These are phyloP conservation scores for Flaveria floridana DNA, from an alignment of 140 eudicot species.

Conservation along the genomic window DNA sequence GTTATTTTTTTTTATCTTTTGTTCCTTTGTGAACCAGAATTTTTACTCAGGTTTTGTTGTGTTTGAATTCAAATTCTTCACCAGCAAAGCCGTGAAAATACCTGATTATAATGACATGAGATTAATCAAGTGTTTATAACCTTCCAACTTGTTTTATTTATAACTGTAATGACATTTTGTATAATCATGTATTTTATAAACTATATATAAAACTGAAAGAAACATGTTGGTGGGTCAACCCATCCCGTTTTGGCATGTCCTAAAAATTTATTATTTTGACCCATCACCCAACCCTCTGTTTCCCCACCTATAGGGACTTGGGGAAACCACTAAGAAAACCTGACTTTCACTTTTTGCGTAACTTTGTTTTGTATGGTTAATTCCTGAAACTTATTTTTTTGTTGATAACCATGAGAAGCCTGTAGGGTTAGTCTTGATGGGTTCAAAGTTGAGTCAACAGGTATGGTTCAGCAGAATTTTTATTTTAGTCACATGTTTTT, in stretches of 20 bases:
- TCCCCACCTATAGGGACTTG: neutral
- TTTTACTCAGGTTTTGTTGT: neutral
- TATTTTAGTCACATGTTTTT: too few relatives aligned
- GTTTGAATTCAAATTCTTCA: neutral
- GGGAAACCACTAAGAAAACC: neutral
- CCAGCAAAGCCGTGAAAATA: neutral
- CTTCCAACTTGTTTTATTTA: neutral
- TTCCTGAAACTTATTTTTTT: neutral
- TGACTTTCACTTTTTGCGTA: neutral
- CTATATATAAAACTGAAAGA: neutral
- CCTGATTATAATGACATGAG: neutral
- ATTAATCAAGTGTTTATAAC: neutral
- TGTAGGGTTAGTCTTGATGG: too few relatives aligned
- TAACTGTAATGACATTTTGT: neutral
- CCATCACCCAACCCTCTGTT: neutral
- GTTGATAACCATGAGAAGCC: too few relatives aligned
- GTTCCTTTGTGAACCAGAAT: constrained; percentile 10
- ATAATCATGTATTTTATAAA: neutral
- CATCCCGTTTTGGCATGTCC: constrained; percentile 2
- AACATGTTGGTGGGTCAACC: neutral
- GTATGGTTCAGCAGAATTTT: too few relatives aligned
- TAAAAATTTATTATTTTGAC: neutral
- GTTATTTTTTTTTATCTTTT: neutral
- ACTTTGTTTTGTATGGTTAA: neutral
- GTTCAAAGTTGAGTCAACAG: too few relatives aligned